Evolutionary conservation across 441 rosid genomes (phyloP).

Genomic region (Eugenia klotzschiana): DNA sequence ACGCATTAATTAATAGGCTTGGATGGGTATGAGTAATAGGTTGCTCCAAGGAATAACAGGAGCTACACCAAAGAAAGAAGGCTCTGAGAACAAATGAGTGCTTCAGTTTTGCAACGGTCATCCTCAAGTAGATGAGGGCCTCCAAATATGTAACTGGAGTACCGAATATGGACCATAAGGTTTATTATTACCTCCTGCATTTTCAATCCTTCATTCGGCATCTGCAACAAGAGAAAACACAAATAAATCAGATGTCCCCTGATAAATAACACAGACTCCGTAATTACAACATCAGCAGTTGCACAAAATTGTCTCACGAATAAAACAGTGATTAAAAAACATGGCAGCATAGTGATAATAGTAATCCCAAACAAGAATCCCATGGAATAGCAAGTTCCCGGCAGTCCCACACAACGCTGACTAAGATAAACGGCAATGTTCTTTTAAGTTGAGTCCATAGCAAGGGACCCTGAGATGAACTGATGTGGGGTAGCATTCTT

Average conservation of each 20-base stretch:
- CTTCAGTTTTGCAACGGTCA: neutral
- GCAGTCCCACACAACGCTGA: neutral
- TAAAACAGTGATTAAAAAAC: neutral
- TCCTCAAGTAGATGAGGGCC: neutral
- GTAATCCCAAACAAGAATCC: neutral
- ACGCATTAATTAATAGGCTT: neutral
- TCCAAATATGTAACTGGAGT: neutral
- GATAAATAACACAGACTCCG: neutral
- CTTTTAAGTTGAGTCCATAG: neutral
- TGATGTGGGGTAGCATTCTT: neutral
- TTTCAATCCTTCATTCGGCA: slow-evolving; percentile 42
- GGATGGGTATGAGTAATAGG: neutral
- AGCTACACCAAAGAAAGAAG: neutral
- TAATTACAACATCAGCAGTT: neutral
- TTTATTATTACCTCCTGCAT: slow-evolving; percentile 44
- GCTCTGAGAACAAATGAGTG: neutral
- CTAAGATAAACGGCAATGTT: neutral
- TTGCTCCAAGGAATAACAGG: neutral
- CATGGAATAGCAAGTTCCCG: neutral
- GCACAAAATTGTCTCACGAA: neutral
- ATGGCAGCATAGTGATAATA: neutral
- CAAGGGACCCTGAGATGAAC: neutral
- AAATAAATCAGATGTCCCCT: neutral
- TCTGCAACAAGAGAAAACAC: slow-evolving; percentile 27
- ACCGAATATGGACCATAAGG: neutral